Conservation (phyloP, 208 protist species). For the Crithidia sp. region DNA sequence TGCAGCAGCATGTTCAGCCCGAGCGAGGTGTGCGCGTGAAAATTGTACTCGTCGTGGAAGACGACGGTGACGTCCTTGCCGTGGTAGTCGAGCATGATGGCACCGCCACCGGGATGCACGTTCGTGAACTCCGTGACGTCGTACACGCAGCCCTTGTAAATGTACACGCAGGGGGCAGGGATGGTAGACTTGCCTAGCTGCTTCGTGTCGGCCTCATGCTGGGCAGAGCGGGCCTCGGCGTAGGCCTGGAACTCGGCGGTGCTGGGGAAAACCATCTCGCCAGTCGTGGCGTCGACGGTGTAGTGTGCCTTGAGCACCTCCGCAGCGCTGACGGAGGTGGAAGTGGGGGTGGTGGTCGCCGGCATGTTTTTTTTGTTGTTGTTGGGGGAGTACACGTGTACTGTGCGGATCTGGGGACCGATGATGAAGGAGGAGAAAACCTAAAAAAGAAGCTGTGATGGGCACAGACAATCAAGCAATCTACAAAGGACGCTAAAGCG, state of each 20-base stretch:
- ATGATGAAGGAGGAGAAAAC: no score
- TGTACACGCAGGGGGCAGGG: constrained; percentile 35
- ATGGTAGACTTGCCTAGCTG: constrained; percentile 6
- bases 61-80: constrained; percentile 47
- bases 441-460: no score
- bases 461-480: no score
- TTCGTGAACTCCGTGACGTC: constrained; percentile 79
- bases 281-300: constrained; percentile 30
- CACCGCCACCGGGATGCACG: constrained; percentile 73
- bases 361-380: background rate
- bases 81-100: constrained; percentile 55
- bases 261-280: constrained; percentile 34
- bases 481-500: no score
- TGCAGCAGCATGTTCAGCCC: constrained; percentile 61
- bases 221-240: constrained; percentile 8
- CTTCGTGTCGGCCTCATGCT: constrained; percentile 19
- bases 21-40: constrained; percentile 46
- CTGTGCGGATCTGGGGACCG: no score
- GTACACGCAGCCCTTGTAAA: constrained; percentile 75
- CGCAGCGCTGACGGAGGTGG: background rate
- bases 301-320: constrained; percentile 12
- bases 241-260: constrained; percentile 41
- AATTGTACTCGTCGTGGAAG: constrained; percentile 62
- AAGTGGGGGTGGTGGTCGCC: constrained; percentile 5
- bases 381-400: no score